Conservation (phyloP, 2,329 filamentous ascomycete genomes). For the Trichoderma sp. region DNA sequence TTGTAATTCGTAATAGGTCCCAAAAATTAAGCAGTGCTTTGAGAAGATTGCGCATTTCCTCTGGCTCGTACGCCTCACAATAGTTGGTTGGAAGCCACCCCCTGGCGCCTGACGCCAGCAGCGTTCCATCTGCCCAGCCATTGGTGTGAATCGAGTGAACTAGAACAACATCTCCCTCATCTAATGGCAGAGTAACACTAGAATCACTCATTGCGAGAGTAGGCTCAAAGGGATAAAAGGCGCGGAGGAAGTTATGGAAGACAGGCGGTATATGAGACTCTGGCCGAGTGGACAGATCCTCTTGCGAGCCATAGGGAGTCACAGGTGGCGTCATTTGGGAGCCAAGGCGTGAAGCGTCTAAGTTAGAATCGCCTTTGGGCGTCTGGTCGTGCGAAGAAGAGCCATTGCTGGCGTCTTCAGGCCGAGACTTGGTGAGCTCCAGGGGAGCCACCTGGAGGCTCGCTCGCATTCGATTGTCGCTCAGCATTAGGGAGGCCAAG, state of each 20-base stretch:
- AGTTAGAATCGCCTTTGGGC: slow-evolving; percentile 31
- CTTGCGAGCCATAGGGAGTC: slow-evolving; percentile 68
- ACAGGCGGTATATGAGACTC: slow-evolving; percentile 55
- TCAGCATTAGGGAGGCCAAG: slow-evolving; percentile 38
- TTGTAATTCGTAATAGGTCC: slow-evolving; percentile 80
- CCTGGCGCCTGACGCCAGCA: slow-evolving; percentile 78
- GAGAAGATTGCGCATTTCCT: slow-evolving; percentile 79
- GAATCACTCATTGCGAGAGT: slow-evolving; percentile 73
- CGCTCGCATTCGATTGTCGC: slow-evolving; percentile 49
- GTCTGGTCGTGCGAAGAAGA: slow-evolving; percentile 31
- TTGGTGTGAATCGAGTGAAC: slow-evolving; percentile 97
- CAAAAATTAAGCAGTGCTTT: slow-evolving; percentile 88
- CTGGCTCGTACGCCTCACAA: slow-evolving; percentile 90
- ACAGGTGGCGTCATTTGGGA: slow-evolving; percentile 74
- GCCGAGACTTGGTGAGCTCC: slow-evolving; percentile 47
- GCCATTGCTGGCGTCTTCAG: slow-evolving; percentile 31
- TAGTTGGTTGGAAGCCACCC: slow-evolving; percentile 99
- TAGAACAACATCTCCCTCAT: slow-evolving; percentile 86
- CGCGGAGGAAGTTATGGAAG: slow-evolving; percentile 92
- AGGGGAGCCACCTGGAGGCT: slow-evolving; percentile 63
- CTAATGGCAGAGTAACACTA: slow-evolving; percentile 83
- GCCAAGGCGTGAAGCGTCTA: slow-evolving; percentile 39
- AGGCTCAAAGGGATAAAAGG: slow-evolving; percentile 89
- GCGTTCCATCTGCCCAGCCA: slow-evolving; percentile 95
- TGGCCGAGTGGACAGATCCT: slow-evolving; percentile 48